A percentile compares a stretch with the other conserved stretches of the same genome.
Conservation (phyloP, 139 green algal genomes). For the Auxenochlorella pyrenoidosa region DNA sequence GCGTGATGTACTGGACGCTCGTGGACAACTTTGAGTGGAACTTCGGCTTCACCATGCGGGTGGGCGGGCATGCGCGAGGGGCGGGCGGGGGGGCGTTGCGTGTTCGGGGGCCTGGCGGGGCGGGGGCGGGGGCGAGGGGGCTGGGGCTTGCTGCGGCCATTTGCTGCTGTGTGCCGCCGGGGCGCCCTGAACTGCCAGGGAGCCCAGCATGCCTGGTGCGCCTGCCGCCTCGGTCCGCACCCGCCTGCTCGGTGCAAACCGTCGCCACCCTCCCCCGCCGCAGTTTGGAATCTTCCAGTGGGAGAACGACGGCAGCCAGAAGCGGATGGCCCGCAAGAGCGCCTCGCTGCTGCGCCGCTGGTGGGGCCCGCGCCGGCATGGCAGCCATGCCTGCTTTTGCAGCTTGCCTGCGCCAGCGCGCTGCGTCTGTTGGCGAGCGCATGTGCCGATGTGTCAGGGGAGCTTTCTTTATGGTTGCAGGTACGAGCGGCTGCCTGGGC, state of each 20-base stretch:
- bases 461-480: background rate
- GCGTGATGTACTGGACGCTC: slow-evolving; percentile 78
- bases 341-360: slow-evolving; percentile 24
- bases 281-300: slow-evolving; percentile 53
- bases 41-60: slow-evolving; percentile 71
- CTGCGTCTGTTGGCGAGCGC: too few species aligned
- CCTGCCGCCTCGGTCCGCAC: too few species aligned
- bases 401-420: background rate
- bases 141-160: too few species aligned
- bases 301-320: slow-evolving; percentile 41
- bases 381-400: too few species aligned
- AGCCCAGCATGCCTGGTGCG: too few species aligned
- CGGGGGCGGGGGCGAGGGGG: too few species aligned
- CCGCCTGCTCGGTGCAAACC: background rate
- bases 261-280: background rate
- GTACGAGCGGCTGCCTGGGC: slow-evolving; percentile 17
- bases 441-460: too few species aligned
- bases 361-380: background rate
- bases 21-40: slow-evolving; percentile 80
- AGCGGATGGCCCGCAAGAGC: slow-evolving; percentile 24
- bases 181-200: too few species aligned
- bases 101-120: too few species aligned
- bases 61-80: too few species aligned
- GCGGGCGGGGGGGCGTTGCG: too few species aligned
- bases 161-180: too few species aligned